Evolutionary conservation across 2,329 filamentous ascomycete genomes (phyloP).

Genomic region (Fusarium poae): DNA sequence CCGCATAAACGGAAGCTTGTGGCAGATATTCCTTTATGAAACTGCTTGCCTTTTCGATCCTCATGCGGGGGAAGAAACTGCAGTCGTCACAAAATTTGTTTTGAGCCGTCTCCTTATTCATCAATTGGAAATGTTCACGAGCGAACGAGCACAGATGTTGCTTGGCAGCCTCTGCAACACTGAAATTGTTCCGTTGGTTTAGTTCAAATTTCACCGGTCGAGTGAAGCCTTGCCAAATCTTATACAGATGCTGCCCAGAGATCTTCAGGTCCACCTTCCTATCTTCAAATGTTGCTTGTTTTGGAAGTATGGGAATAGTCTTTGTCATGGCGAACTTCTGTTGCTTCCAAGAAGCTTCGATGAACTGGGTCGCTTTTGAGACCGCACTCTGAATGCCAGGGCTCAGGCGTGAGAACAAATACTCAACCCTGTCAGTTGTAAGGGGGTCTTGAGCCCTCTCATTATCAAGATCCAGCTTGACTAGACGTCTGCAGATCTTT

Average conservation of each 20-base stretch:
- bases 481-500: conserved; percentile 46
- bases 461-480: conserved; percentile 45
- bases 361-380: conserved; percentile 21
- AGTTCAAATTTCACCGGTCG: conserved; percentile 8
- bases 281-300: conserved; percentile 32
- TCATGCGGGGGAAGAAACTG: not conserved
- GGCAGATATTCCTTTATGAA: conserved; percentile 30
- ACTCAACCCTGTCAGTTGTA: conserved; percentile 26
- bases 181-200: conserved; percentile 8
- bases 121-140: conserved; percentile 26
- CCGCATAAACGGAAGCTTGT: conserved; percentile 18
- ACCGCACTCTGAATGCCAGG: conserved; percentile 25
- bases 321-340: conserved; percentile 43
- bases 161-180: conserved; percentile 37
- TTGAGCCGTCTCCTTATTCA: conserved; percentile 27
- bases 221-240: conserved; percentile 27
- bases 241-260: conserved; percentile 27
- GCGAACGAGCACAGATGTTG: conserved; percentile 36
- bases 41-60: conserved; percentile 11
- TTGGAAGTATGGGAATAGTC: conserved; percentile 39
- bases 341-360: conserved; percentile 37
- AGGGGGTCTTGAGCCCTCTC: conserved; percentile 19
- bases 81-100: conserved; percentile 15
- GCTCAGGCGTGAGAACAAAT: conserved; percentile 33
- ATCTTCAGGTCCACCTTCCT: conserved; percentile 34